phyloP scores from a whole-genome alignment of 1,284 basidiomycete genomes.

The Phylloboletellus chloephorus region DNA sequence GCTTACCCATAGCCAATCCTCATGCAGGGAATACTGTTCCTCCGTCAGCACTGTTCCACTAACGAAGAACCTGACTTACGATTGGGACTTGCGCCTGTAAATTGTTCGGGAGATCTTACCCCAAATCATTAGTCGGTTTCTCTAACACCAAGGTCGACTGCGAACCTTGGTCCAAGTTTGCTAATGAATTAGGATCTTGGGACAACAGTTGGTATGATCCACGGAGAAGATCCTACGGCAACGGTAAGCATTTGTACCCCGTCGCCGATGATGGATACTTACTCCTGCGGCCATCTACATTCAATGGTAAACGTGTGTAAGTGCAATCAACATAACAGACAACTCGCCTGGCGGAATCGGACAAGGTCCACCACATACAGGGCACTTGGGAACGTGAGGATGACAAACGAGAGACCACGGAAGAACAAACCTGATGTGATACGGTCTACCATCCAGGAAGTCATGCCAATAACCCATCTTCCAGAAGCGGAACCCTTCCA shows the following conservation, averaged over 20 bases:
- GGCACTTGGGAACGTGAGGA: constrained; percentile 50
- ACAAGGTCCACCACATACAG: constrained; percentile 96
- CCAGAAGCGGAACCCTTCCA: constrained; percentile 99
- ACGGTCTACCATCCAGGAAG: constrained; percentile 73
- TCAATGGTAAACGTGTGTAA: constrained; percentile 12
- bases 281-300: constrained; percentile 74
- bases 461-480: constrained; percentile 94
- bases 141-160: not conserved
- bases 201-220: constrained; percentile 91
- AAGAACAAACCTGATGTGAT: constrained; percentile 79
- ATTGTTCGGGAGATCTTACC: constrained; percentile 85
- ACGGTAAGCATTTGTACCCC: constrained; percentile 2
- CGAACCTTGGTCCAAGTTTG: constrained; percentile 90
- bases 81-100: constrained; percentile 86
- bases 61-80: constrained; percentile 40
- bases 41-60: constrained; percentile 3
- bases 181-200: constrained; percentile 87
- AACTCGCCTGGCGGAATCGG: constrained; percentile 77
- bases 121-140: not conserved
- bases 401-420: not conserved
- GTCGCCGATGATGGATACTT: constrained; percentile 21
- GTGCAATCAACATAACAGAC: not conserved
- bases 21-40: constrained; percentile 71
- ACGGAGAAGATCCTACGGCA: constrained; percentile 75
- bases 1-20: constrained; percentile 90